Evolutionary conservation across 1,284 basidiomycete genomes (phyloP).

Genomic region (Cutaneotrichosporon cutaneum): DNA sequence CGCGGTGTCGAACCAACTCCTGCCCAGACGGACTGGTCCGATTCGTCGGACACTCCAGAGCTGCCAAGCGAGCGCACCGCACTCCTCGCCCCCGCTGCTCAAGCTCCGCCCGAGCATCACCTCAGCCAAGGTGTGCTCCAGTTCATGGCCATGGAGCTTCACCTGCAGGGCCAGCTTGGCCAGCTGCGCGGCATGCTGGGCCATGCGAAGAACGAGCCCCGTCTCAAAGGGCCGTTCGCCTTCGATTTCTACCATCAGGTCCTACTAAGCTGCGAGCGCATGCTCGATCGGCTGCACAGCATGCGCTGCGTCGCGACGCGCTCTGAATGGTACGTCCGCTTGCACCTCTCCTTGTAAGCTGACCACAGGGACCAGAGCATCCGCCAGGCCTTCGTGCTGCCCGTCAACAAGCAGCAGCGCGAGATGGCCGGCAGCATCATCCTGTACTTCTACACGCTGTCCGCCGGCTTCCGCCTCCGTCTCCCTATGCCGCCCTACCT

Average conservation of each 20-base stretch:
- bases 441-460: conserved; percentile 83
- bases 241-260: conserved; percentile 76
- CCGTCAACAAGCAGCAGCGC: conserved; percentile 77
- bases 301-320: conserved; percentile 93
- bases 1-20: conserved; percentile 26
- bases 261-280: conserved; percentile 79
- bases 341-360: conserved; percentile 2
- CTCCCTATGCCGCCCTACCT: conserved; percentile 91
- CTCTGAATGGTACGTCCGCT: conserved; percentile 75
- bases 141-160: conserved; percentile 93
- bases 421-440: conserved; percentile 91
- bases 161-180: conserved; percentile 85
- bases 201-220: conserved; percentile 88
- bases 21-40: not conserved
- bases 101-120: conserved; percentile 31
- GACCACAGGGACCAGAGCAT: conserved; percentile 50
- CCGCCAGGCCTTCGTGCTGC: conserved; percentile 78
- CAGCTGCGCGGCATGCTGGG: conserved; percentile 75
- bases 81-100: conserved; percentile 13
- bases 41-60: not conserved
- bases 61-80: conserved; percentile 9
- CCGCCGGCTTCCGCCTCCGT: conserved; percentile 82
- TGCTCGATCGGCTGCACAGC: conserved; percentile 80
- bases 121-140: conserved; percentile 60
- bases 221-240: conserved; percentile 91